phyloP scores from a whole-genome alignment of 768 basidiomycete genomes.

The Mycena venus region DNA sequence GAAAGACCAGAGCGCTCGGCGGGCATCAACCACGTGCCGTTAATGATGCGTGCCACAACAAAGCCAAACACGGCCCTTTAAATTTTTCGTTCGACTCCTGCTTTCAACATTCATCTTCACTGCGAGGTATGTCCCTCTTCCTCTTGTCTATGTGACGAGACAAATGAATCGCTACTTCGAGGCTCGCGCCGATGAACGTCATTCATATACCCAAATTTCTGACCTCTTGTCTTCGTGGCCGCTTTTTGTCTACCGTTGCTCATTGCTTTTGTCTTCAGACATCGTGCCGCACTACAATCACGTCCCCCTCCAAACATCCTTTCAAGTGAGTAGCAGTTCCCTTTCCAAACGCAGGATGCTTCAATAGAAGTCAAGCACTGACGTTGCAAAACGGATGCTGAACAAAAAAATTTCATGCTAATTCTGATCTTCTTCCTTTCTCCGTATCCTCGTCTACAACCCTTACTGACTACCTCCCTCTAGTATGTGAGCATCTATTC shows the following conservation, averaged over 20 bases:
- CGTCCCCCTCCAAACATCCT: not conserved
- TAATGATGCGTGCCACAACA: not conserved
- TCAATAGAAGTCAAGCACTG: slow-evolving; percentile 95
- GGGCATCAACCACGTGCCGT: not conserved
- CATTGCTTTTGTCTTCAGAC: slow-evolving; percentile 26
- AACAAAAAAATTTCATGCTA: slow-evolving; percentile 84
- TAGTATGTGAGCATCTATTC: slow-evolving; percentile 24
- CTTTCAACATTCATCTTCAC: slow-evolving; percentile 27
- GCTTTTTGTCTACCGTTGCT: slow-evolving; percentile 27
- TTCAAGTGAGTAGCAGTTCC: slow-evolving; percentile 45
- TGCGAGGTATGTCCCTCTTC: slow-evolving; percentile 48
- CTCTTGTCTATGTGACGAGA: slow-evolving; percentile 68
- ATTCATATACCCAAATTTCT: slow-evolving; percentile 94
- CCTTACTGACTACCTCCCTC: slow-evolving; percentile 34
- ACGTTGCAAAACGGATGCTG: slow-evolving; percentile 78
- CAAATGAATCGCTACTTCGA: slow-evolving; percentile 92
- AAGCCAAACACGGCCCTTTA: not conserved
- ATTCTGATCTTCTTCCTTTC: slow-evolving; percentile 72
- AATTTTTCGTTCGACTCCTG: slow-evolving; percentile 32
- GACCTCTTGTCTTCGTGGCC: slow-evolving; percentile 55
- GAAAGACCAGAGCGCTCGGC: not conserved
- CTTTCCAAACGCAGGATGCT: slow-evolving; percentile 55
- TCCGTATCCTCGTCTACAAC: not conserved
- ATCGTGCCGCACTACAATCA: not conserved
- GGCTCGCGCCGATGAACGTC: slow-evolving; percentile 77